Conservation (phyloP, 306 rosid species). For the Vigna mungo region DNA sequence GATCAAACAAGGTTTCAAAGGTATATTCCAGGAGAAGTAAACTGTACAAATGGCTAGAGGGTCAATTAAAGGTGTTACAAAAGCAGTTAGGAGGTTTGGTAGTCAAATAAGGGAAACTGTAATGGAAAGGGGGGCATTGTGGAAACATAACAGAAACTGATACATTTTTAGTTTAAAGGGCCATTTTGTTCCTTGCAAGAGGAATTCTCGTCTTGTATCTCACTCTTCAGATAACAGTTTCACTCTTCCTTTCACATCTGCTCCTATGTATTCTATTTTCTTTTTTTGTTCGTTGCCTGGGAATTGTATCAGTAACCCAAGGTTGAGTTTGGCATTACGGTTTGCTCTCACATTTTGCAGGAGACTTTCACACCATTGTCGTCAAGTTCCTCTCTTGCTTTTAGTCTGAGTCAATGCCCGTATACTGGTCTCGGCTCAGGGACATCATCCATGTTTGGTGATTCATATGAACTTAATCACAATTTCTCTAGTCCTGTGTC, state of each 20-base stretch:
- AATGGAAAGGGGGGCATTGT: background rate
- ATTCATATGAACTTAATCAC: constrained; percentile 62
- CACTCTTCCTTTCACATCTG: constrained; percentile 12
- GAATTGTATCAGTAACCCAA: constrained; percentile 17
- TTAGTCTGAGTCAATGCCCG: constrained; percentile 55
- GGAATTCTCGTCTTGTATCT: constrained; percentile 12
- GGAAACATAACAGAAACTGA: background rate
- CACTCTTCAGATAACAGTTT: background rate
- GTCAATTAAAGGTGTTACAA: background rate
- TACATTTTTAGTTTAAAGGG: background rate
- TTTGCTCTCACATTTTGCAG: constrained; percentile 58
- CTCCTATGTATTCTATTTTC: background rate
- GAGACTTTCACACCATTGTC: constrained; percentile 60
- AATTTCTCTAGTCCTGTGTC: constrained; percentile 74
- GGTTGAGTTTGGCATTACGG: constrained; percentile 29
- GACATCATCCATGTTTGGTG: constrained; percentile 52
- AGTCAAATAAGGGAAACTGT: constrained; percentile 1
- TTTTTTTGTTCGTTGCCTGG: background rate
- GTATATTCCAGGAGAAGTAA: background rate
- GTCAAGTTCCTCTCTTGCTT: constrained; percentile 53
- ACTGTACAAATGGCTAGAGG: background rate
- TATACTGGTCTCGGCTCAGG: constrained; percentile 54
- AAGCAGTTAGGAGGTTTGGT: background rate
- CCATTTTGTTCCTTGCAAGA: background rate
- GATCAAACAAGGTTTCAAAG: background rate